Evolutionary conservation across 1,139 yeast species (phyloP).

Genomic region (Kodamaea ohmeri): DNA sequence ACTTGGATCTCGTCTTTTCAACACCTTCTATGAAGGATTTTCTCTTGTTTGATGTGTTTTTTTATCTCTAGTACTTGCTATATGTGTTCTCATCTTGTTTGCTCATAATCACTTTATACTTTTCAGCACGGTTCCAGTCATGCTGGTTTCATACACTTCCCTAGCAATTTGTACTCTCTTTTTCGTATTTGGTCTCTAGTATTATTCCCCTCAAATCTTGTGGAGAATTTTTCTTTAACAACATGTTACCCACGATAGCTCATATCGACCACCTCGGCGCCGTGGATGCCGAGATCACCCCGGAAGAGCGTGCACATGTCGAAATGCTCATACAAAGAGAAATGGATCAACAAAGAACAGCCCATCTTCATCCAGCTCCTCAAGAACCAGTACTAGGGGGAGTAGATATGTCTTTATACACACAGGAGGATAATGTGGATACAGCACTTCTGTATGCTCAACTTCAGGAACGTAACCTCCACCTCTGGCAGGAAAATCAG

Average conservation of each 20-base stretch:
- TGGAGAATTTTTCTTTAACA: not conserved
- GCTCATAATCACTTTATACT: too few relatives aligned
- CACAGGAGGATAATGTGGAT: constrained; percentile 22
- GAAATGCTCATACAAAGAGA: constrained; percentile 34
- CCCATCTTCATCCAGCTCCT: constrained; percentile 8
- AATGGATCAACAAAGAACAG: constrained; percentile 15
- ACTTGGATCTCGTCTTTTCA: too few relatives aligned
- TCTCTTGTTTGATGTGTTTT: too few relatives aligned
- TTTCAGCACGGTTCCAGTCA: too few relatives aligned
- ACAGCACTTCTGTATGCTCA: constrained; percentile 32
- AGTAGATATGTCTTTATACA: constrained; percentile 32
- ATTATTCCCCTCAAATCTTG: not conserved
- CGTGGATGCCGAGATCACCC: constrained; percentile 30
- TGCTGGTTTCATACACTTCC: too few relatives aligned
- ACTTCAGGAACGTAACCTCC: constrained; percentile 30
- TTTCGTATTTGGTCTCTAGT: not conserved
- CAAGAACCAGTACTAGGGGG: constrained; percentile 17
- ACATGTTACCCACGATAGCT: constrained; percentile 5
- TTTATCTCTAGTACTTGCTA: too few relatives aligned
- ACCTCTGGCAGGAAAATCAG: constrained; percentile 22
- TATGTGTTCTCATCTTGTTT: too few relatives aligned
- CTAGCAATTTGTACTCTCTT: not conserved
- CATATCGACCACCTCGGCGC: constrained; percentile 33
- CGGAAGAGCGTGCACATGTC: constrained; percentile 34
- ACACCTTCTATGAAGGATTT: too few relatives aligned